A percentile compares a stretch with the other conserved stretches of the same genome.
These are phyloP conservation scores for Globisporangium irregulare DNA, from an alignment of 352 stramenopile genomes.

Conservation along the genomic window DNA sequence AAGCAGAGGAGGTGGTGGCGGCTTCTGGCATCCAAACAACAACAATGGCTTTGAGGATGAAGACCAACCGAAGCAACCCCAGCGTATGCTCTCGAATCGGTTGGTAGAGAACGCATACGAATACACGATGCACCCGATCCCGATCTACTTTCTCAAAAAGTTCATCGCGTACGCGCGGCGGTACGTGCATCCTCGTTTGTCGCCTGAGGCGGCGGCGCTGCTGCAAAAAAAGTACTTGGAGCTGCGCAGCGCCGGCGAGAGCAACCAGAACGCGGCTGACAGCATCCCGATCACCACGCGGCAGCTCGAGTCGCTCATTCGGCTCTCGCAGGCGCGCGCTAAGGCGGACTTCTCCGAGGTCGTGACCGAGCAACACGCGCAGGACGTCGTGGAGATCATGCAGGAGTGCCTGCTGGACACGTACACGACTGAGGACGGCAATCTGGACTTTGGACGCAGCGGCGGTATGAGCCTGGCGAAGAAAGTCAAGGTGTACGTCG, in stretches of 20 bases:
- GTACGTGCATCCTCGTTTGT: conserved; percentile 91
- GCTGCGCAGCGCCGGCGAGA: conserved; percentile 69
- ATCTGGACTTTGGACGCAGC: conserved; percentile 82
- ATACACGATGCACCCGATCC: conserved; percentile 48
- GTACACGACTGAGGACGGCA: conserved; percentile 84
- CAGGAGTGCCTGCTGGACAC: conserved; percentile 91
- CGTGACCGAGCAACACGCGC: conserved; percentile 92
- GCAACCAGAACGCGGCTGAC: conserved; percentile 37
- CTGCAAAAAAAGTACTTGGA: conserved; percentile 90
- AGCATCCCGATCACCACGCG: conserved; percentile 93
- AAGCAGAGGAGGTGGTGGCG: neutral
- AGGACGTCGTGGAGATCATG: conserved; percentile 97
- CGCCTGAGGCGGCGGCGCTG: conserved; percentile 43
- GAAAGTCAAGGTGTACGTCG: conserved; percentile 83
- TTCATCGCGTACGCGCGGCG: conserved; percentile 97
- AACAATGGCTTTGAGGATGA: conserved; percentile 13
- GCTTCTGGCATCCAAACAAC: conserved; percentile 25
- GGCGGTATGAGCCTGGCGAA: conserved; percentile 65
- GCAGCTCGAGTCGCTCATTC: conserved; percentile 94
- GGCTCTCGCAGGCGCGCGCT: conserved; percentile 90
- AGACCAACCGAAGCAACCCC: conserved; percentile 10
- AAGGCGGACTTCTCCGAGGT: conserved; percentile 93
- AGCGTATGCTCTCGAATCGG: conserved; percentile 46
- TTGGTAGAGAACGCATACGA: conserved; percentile 46
- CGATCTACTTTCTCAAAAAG: conserved; percentile 90